Evolutionary conservation across 1,284 basidiomycete species (phyloP), one percentile per base, ranked within the genome.

Genomic region (Xanthoconium separans): DNA sequence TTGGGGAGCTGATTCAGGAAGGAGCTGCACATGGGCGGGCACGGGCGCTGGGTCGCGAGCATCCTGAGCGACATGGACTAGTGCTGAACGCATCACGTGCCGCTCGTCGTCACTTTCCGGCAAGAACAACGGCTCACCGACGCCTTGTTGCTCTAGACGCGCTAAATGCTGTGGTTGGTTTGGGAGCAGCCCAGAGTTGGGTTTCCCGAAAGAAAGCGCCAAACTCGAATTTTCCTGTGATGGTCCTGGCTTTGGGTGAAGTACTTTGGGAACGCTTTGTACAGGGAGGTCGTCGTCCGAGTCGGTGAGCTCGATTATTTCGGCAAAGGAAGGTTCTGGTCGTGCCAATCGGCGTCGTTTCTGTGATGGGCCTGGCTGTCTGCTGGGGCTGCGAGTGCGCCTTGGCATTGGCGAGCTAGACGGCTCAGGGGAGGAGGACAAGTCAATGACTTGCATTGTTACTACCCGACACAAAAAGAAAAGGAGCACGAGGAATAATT

Each of bases 301-400:
- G 54, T 71, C 69, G 13, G 56, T 55, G 47, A 70, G 57, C 44
- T 68, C 66, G 45, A 68, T 71, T 43, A 68, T 36, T 47, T 70
- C 62, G 42, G 55, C 15, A 13, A 50, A 4, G 37, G 57, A 53
- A 9, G 49, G 40, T n/a, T 49, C 41, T 42, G 18, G 30, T 9
- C 12, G 16, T 31, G 51, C 33, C 27, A 44, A n/a, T 41, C 54
- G 58, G 4, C 42, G 27, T n/a, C 58, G 58, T 34, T 59, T 69
- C 34, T 41, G 59, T 1, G 57, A 57, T 6, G 60, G 53, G 4
- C 57, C 56, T 0, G 58, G 57, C 41, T 69, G 69, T 13, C 39
- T 18, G 12, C 48, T 69, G 18, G 54, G 44, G 13, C 53, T 63
- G 27, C 62, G 69, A 12, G 57, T 50, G 13, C 53, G 48, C 37